Evolutionary conservation across 2,329 filamentous ascomycete species (phyloP), one percentile per base, ranked within the genome.

Genomic region (Intubia oerlemansii): DNA sequence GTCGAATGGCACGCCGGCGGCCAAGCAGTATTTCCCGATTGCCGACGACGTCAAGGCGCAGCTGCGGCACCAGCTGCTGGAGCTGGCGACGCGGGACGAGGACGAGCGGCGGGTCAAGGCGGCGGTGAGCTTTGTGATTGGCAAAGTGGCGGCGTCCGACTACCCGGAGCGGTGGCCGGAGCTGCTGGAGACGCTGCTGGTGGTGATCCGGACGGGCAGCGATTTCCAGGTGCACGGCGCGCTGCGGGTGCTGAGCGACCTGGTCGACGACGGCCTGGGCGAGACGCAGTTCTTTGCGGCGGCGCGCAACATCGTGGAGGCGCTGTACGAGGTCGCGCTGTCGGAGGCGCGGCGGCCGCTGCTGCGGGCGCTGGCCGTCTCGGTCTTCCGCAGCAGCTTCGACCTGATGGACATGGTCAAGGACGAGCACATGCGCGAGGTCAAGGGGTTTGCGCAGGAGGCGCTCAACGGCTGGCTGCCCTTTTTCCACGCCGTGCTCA

Each of bases 321-420:
- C 75, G 28, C 66, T 93, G 18, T 88, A 81, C 47, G 66, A 79
- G 41, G 75, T 92, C 21, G 81, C 84, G 10, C 61, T 78, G 32
- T 78, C 78, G 46, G 66, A 76, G 34, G 62, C 61, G 35, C 69
- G 79, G 41, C 82, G 79, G 45, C 62, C 76, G 8, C 68, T 69
- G 34, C 58, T 92, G 33, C 68, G 88, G 35, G 81, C 82, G 17
- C 59, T 95, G 39, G 79, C 88, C 22, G 75, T 95, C 24, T 80
- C 77, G 23, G 79, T 93, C 33, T 92, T 95, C 58, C 68, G 81
- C 32, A 71, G 71, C 27, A 92, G 81, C 51, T 91, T 98, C 48
- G 82, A 95, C 46, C 79, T 88, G 32, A 67, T 98, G 54, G 82
- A 95, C 52, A 91, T 93, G 67, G 78, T 95, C 39, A 77, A 92